phyloP scores from a whole-genome alignment of 257 asterid genomes.

The Plectranthus barbatus region DNA sequence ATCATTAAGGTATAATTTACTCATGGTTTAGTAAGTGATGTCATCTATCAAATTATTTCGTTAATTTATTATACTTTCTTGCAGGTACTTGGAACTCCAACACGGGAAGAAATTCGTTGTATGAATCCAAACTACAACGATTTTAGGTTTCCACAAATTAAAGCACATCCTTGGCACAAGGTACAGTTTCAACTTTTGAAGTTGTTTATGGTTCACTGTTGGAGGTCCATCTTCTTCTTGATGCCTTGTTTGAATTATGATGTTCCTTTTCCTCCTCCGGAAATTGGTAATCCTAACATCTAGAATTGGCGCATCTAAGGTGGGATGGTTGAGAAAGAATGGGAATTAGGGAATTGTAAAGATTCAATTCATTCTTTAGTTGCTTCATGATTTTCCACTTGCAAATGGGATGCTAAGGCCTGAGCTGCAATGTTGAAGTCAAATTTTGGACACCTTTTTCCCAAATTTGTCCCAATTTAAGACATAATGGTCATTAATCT shows the following conservation, averaged over 20 bases:
- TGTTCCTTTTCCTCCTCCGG: background rate
- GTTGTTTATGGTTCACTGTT: background rate
- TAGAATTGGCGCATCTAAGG: background rate
- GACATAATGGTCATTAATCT: background rate
- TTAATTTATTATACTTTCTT: slow-evolving; percentile 14
- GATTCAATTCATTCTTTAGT: too few relatives aligned
- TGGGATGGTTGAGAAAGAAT: background rate
- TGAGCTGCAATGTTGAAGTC: background rate
- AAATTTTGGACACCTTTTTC: background rate
- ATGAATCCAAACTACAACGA: slow-evolving; percentile 90
- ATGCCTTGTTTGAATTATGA: background rate
- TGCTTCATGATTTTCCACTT: background rate
- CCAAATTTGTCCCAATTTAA: background rate
- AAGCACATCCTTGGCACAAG: slow-evolving; percentile 99
- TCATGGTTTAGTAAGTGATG: slow-evolving; percentile 7
- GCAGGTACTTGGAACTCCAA: slow-evolving; percentile 96
- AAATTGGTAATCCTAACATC: background rate
- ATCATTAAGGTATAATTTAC: slow-evolving; percentile 62
- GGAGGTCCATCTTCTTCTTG: background rate
- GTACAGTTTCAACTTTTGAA: slow-evolving; percentile 23
- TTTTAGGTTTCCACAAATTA: slow-evolving; percentile 88
- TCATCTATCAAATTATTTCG: background rate
- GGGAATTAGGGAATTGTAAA: background rate
- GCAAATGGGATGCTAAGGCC: background rate
- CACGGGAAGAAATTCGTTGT: slow-evolving; percentile 92